phyloP scores from a whole-genome alignment of 2,329 filamentous ascomycete genomes.

The Aspergillus texensis region DNA sequence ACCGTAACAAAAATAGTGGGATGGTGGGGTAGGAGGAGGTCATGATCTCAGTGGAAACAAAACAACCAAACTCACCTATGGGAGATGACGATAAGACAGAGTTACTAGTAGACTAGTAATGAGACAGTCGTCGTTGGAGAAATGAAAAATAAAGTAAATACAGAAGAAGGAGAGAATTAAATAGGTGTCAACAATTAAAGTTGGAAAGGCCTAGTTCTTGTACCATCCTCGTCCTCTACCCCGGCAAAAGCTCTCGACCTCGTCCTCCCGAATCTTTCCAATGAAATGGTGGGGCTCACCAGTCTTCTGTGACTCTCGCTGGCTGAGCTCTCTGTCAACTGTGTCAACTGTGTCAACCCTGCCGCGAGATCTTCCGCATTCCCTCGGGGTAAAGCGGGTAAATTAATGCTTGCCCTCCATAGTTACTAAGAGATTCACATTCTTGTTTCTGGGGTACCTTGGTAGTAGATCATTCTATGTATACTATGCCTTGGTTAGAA shows the following conservation, averaged over 20 bases:
- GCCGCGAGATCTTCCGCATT: constrained; percentile 42
- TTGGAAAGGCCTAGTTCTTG: constrained; percentile 19
- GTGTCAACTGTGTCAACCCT: neutral
- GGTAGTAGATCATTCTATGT: neutral
- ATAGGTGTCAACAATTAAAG: constrained; percentile 8
- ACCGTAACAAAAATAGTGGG: constrained; percentile 12
- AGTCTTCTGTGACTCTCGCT: constrained; percentile 30
- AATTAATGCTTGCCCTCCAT: neutral
- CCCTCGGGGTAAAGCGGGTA: constrained; percentile 37
- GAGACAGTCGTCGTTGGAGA: neutral
- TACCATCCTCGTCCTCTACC: constrained; percentile 16
- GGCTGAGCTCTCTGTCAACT: constrained; percentile 28
- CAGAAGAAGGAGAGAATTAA: constrained; percentile 9
- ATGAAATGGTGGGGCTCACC: constrained; percentile 38
- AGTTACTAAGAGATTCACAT: neutral
- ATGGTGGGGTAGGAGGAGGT: constrained; percentile 22
- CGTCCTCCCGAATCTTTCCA: constrained; percentile 42
- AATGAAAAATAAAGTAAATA: neutral
- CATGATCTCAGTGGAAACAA: constrained; percentile 3
- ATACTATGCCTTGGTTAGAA: neutral
- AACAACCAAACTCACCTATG: constrained; percentile 6
- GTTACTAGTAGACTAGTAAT: neutral
- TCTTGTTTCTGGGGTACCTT: neutral
- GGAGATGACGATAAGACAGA: neutral
- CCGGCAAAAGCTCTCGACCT: constrained; percentile 32